These are phyloP conservation scores for Monosporozyma servazzii DNA, from an alignment of 805 yeast species.

Conservation along the genomic window DNA sequence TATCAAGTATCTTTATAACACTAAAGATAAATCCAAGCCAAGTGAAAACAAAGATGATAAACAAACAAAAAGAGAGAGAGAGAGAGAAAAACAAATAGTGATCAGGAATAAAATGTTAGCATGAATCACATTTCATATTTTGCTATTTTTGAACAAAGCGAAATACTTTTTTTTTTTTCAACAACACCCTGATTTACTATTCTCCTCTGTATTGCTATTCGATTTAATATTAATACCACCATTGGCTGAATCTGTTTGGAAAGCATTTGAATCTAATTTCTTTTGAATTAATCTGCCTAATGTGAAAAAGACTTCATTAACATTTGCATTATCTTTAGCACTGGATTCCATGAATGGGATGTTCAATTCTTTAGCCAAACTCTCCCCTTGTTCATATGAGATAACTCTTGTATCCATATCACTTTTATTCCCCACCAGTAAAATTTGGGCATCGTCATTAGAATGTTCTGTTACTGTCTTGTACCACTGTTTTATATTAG, in stretches of 20 bases:
- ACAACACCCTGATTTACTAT: not conserved
- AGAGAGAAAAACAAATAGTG: too few species aligned
- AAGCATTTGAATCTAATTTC: slow-evolving; percentile 41
- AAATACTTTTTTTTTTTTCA: not conserved
- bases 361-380: slow-evolving; percentile 74
- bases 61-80: too few species aligned
- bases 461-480: slow-evolving; percentile 97
- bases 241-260: slow-evolving; percentile 40
- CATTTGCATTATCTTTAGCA: slow-evolving; percentile 89
- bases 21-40: not conserved
- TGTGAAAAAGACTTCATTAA: slow-evolving; percentile 83
- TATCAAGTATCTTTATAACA: too few species aligned
- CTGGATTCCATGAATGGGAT: slow-evolving; percentile 92
- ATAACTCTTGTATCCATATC: slow-evolving; percentile 87
- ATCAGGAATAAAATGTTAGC: too few species aligned
- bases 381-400: slow-evolving; percentile 81
- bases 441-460: slow-evolving; percentile 87
- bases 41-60: too few species aligned
- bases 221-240: slow-evolving; percentile 42
- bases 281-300: slow-evolving; percentile 82
- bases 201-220: not conserved
- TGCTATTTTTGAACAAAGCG: too few species aligned
- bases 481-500: slow-evolving; percentile 89
- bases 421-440: slow-evolving; percentile 91
- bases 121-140: too few species aligned